Evolutionary conservation across 768 basidiomycete genomes (phyloP), one percentile per base, ranked within the genome.

Genomic region (Hericium alpestre): DNA sequence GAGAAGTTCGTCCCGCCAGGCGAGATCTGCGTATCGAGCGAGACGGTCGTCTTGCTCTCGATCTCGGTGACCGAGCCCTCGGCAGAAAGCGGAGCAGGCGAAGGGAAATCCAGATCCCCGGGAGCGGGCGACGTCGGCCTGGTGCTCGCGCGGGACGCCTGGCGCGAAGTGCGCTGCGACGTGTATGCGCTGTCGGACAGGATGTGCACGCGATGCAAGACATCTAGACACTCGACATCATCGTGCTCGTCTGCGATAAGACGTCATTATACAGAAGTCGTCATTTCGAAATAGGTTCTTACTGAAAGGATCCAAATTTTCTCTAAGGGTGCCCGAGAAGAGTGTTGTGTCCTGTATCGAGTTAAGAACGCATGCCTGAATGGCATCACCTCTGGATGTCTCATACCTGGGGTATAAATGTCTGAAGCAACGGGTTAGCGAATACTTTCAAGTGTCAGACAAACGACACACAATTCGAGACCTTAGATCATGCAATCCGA

Each of bases 1-100:
- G 90, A 93, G 69, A 96, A 94, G 72, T 96, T 95, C 32, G 83
- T 77, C 0, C 93, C 93, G 0, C 92, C 92, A 0, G 89, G 77
- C 0, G 90, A 90, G 9, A 95, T 86, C 58, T 86, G 82, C 0
- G 86, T 89, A 18, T 89, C 82, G 3, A 95, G 75, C 0, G 81
- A 76, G 27, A 94, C 73, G 0, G 73, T 73, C 0, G 74, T 76
- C 65, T 80, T 86, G 32, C 64, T 55, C 20, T 87, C 86, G 2
- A 76, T 66, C 22, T 84, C 82, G 0, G 84, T 86, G 7, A 56
- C 57, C 10, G 61, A 61, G 7, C 38, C 56, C 11, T 67, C 65
- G 63, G 63, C 75, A 0, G 76, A 70, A 2, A 76, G 76, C 0
- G 72, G 73, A 1, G 76, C 76, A 0, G 72, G 73, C 3, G 67